Evolutionary conservation across 306 rosid genomes (phyloP), one percentile per base, ranked within the genome.

Genomic region (Carpinus viminea): DNA sequence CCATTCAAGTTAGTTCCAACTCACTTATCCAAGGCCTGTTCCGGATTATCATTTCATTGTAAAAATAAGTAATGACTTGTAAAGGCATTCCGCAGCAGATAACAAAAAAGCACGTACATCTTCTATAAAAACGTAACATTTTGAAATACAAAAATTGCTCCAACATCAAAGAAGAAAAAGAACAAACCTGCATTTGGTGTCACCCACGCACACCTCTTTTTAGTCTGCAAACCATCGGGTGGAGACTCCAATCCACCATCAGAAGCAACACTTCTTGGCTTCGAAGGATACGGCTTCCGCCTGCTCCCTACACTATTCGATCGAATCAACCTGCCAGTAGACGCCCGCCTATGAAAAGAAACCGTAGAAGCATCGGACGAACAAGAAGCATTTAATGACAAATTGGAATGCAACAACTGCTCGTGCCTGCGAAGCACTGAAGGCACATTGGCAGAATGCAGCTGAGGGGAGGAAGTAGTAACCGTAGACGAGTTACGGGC

Each of bases 281-380:
- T 88, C 10, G 91, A 88, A 75, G 87, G 75, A 69, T 31, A 76
- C 20, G 72, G 88, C 84, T 90, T 92, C 84, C 93, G 85, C 84
- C 89, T 83, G 74, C 80, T 87, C 38, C 97, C 92, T 4, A 77
- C 70, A 74, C 92, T 90, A 83, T 84, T 59, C 5, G 92, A 92
- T 77, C 95, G 82, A 21, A 83, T 86, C 87, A 92, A 72, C 76
- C 95, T 90, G 50, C 97, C 95, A 0, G 95, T 90, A 60, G 97
- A 92, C 24, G 97, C 88, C 79, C 95, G 86, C 70, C 97, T 92
- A 43, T 84, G 91, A 79, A 92, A 88, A 1, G 97, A 92, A 80
- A 90, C 97, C 1, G 97, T 89, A n/a, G 97, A 92, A 26, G 97
- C 97, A 72, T 92, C 97, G 0, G 97, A 92, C 4, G 97, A 92